Percentiles rank a stretch among this genome's conserved stretches.
Evolutionary conservation across 768 basidiomycete genomes (phyloP).

Genomic region (Strobilomyces dryophilus): DNA sequence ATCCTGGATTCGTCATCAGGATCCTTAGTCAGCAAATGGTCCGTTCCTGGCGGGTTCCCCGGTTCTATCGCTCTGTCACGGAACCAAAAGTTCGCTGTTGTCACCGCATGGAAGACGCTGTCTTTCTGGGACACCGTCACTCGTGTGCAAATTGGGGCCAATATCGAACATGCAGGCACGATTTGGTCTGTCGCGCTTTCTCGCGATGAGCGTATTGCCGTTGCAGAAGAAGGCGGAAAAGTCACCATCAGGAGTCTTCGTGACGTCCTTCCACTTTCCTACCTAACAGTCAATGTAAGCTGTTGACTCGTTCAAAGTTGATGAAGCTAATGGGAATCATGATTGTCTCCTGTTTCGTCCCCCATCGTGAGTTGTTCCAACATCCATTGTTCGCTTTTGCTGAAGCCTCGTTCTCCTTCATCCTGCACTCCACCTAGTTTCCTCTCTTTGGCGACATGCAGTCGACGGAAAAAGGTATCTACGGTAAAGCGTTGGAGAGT

Average conservation of each 20-base stretch:
- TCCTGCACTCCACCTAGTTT: too few relatives aligned
- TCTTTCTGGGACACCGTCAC: slow-evolving; percentile 3
- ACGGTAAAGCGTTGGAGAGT: too few relatives aligned
- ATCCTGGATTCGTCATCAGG: slow-evolving; percentile 2
- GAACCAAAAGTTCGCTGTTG: not conserved
- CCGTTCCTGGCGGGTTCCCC: not conserved
- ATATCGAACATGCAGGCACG: not conserved
- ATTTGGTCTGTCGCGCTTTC: slow-evolving; percentile 3
- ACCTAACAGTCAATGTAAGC: not conserved
- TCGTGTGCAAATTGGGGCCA: not conserved
- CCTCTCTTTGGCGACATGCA: too few relatives aligned
- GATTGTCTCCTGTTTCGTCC: too few relatives aligned
- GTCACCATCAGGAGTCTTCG: not conserved
- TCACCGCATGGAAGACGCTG: accelerated
- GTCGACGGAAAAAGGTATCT: too few relatives aligned
- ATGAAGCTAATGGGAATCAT: too few relatives aligned
- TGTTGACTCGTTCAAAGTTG: not conserved
- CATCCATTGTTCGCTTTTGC: not conserved
- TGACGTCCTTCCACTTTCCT: not conserved
- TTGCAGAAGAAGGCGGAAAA: not conserved
- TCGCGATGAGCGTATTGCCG: not conserved
- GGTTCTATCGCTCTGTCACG: not conserved
- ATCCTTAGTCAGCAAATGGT: not conserved
- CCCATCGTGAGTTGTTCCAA: not conserved
- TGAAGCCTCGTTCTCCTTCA: too few relatives aligned